Base-by-base conservation (phyloP, 805 yeast genomes). In the Lachancea fermentati region DNA sequence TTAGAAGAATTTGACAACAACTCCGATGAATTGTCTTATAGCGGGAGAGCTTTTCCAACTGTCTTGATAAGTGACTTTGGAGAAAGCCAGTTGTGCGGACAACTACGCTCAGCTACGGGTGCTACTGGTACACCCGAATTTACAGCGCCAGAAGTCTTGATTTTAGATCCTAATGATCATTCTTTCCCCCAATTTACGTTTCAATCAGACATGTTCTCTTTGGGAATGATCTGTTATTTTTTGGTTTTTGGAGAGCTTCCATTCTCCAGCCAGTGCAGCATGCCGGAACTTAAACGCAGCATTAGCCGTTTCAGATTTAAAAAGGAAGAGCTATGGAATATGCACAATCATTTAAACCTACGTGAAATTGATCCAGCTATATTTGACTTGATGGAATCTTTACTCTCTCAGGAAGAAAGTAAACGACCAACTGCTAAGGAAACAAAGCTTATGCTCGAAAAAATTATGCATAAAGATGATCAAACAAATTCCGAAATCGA, bases 21-120 rank as follows among this genome's bases (percentile, higher is more conserved):
- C 17, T 56, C 51, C 16, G 43, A 42, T 9, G n/a, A 22, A 22
- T 45, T 39, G 5, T 26, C 35, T 6, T 43, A 40, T 2, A 44
- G 43, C 1, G 43, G 60, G 1, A 41, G 49, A 4, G 44, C 46
- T 18, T 66, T 81, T 9, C 95, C 95, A 0, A 73, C 71, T n/a
- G 75, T 85, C 2, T 68, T 86, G 11, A 89, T 88, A 9, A 80
- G 94, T 32, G 96, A 88, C 63, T 83, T 88, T 58, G 96, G 96
- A 3, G 96, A 88, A 58, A 85, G 93, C 5, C 85, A 83, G 48
- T 67, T 83, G 47, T 80, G 81, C 39, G 87, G 91, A 11, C 77
- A 72, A 17, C 61, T 57, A 31, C 66, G 88, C 35, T 69, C 71
- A 7, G 79, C 89, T 1, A 79, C 88, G 4, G 96, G 96, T 0